Evolutionary conservation across 23 red algal species (phyloP), one percentile per base, ranked within the genome.

Genomic region (Agarophyton chilense): DNA sequence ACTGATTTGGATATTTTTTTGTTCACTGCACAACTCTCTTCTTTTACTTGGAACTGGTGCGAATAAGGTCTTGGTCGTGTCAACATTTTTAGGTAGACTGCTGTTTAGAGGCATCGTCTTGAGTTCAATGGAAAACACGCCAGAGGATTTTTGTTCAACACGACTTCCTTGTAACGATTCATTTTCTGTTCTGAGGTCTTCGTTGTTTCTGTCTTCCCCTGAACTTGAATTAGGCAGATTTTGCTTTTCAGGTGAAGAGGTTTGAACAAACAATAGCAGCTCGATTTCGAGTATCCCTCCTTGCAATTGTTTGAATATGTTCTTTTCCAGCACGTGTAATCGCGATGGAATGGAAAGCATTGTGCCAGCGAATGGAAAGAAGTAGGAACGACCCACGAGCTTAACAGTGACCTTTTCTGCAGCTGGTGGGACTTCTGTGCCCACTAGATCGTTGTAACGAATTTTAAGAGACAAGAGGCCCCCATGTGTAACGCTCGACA

Each of bases 351-450:
- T 21, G 18, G 88, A 52, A 50, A 81, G 34, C 55, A 91, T 41
- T 16, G 77, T 60, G 17, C 74, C 65, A 8, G 88, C 75, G 62
- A 91, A 91, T 4, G 88, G 88, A 9, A 91, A 38, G 42, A 91
- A 91, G 47, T 91, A 64, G 12, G 51, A 51, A 12, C 76, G 74
- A 82, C 34, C 64, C 10, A 91, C 61, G 47, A 91, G 76, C 55
- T 91, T 61, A 18, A 40, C 34, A 11, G 65, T 65, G 19, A 91
- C 64, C 10, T 19, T 11, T 36, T 7, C 7, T 16, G 88, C 75
- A 19, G 88, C 76, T 14, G 55, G n/a, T 2, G 88, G 88, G 14
- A 82, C 79, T 5, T 72, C 49, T 19, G 8, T 14, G 17, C 7
- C 7, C 21, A 74, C 45, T 2, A 89, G 43, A 22, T 26, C 24